These are phyloP conservation scores for Penicillium hesseltinei DNA, from an alignment of 2,329 filamentous ascomycete genomes.

Conservation along the genomic window DNA sequence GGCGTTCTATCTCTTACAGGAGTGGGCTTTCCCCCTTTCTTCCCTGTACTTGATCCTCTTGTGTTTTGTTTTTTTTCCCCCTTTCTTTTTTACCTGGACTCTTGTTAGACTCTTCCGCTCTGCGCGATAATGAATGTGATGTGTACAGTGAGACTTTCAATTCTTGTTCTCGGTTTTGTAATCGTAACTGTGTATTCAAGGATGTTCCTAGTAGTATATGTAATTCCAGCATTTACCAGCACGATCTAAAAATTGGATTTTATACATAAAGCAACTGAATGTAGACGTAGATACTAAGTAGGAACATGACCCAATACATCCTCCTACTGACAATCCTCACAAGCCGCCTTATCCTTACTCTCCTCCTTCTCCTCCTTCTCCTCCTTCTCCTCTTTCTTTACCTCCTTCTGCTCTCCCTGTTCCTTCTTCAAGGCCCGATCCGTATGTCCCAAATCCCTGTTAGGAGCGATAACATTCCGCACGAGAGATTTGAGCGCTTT, in stretches of 20 bases:
- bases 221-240: neutral
- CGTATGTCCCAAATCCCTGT: constrained; percentile 76
- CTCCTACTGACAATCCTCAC: constrained; percentile 20
- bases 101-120: constrained; percentile 4
- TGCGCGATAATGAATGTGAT: constrained; percentile 15
- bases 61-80: neutral
- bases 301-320: neutral
- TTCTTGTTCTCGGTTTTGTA: neutral
- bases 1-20: constrained; percentile 18
- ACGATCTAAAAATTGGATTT: too few relatives aligned
- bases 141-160: constrained; percentile 11
- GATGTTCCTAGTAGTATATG: neutral
- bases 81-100: neutral
- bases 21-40: constrained; percentile 1
- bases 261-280: neutral
- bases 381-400: constrained; percentile 4
- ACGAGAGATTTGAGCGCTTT: constrained; percentile 86
- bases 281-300: neutral
- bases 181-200: neutral
- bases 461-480: constrained; percentile 77
- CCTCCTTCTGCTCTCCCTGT: constrained; percentile 20
- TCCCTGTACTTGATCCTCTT: constrained; percentile 1
- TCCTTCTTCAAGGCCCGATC: constrained; percentile 53
- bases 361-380: neutral
- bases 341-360: constrained; percentile 5